A percentile compares a stretch with the other conserved stretches of the same genome.
Evolutionary conservation across 2,329 filamentous ascomycete genomes (phyloP).

Genomic region (Periconia macrospinosa): DNA sequence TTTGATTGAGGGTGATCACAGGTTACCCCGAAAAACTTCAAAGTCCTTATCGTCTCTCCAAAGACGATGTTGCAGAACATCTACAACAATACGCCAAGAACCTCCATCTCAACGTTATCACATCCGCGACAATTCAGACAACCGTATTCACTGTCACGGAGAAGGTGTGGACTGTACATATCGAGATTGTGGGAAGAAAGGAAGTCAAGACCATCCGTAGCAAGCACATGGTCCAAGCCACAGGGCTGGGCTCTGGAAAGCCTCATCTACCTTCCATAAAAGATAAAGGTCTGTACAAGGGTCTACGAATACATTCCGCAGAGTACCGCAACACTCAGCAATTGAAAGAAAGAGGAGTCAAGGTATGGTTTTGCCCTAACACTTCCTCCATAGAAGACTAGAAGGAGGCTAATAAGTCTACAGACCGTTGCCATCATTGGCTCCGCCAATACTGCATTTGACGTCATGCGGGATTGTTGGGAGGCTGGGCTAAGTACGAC

Average conservation of each 20-base stretch:
- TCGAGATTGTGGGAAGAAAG: slow-evolving; percentile 11
- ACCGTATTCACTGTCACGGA: slow-evolving; percentile 23
- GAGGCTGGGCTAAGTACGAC: slow-evolving; percentile 28
- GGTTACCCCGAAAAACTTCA: slow-evolving; percentile 12
- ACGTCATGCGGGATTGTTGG: slow-evolving; percentile 42
- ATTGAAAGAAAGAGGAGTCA: slow-evolving; percentile 18
- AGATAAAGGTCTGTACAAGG: slow-evolving; percentile 18
- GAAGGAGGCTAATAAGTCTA: too few species aligned
- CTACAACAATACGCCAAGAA: slow-evolving; percentile 5
- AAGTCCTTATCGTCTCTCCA: slow-evolving; percentile 16
- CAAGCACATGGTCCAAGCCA: slow-evolving; percentile 25
- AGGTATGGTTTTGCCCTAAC: too few species aligned
- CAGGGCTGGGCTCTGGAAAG: slow-evolving; percentile 10
- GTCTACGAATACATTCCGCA: slow-evolving; percentile 26
- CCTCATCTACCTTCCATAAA: slow-evolving; percentile 23
- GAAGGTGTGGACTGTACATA: slow-evolving; percentile 28
- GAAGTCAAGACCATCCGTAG: slow-evolving; percentile 6
- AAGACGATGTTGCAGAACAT: slow-evolving; percentile 24
- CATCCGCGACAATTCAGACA: slow-evolving; percentile 23
- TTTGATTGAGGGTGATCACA: neutral
- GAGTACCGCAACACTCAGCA: slow-evolving; percentile 20
- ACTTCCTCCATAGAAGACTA: too few species aligned
- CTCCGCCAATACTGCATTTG: slow-evolving; percentile 49
- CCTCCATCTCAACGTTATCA: slow-evolving; percentile 32
- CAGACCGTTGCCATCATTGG: slow-evolving; percentile 34